Base-by-base conservation (phyloP, 2,329 filamentous ascomycete species). In the Bimuria novae-zelandiae region DNA sequence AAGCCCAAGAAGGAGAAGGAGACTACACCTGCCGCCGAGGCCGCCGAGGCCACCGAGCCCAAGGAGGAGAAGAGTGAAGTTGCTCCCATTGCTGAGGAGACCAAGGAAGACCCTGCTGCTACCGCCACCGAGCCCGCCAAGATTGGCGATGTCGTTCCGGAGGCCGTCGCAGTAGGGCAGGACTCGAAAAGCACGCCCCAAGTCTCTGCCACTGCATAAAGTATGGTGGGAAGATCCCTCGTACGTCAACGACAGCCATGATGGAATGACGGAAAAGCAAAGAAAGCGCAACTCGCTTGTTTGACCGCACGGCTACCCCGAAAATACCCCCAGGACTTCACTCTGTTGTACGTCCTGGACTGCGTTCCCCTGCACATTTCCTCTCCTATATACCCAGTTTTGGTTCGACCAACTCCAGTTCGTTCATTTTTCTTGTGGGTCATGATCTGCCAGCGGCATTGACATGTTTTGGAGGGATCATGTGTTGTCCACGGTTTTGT, bases 241-340 rank as follows among this genome's bases (percentile, higher is more conserved):
- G 57, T 69, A 71, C 64, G 58, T 70, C 64, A 60, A 75, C 62
- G 70, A 74, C 62, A 71, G 68, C 64, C 69, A 75, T 65, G 72
- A 75, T 62, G 72, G 68, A 71, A 75, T 73, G 72, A 74, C 71
- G 72, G 72, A 74, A 75, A 74, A 73, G 70, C 71, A 71, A 70
- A 72, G 60, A 67, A 62, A 69, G 57, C 68, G 64, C 64, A 68
- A 56, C 60, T 70, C 70, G 59, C 66, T 74, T 69, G 65, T 74
- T 72, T 74, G 66, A 73, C 66, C 69, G 64, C 61, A 70, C 65
- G 68, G 63, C 63, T 64, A 60, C 59, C 55, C 63, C 63, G 64
- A 61, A 50, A 65, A 65, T 69, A 68, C 67, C 69, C 69, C 64
- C 63, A 63, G 58, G 57, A 59, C 60, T 56, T 17, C 44, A 47